These are phyloP conservation scores for Esteya vermicola DNA, from an alignment of 2,329 filamentous ascomycete genomes.

Conservation along the genomic window DNA sequence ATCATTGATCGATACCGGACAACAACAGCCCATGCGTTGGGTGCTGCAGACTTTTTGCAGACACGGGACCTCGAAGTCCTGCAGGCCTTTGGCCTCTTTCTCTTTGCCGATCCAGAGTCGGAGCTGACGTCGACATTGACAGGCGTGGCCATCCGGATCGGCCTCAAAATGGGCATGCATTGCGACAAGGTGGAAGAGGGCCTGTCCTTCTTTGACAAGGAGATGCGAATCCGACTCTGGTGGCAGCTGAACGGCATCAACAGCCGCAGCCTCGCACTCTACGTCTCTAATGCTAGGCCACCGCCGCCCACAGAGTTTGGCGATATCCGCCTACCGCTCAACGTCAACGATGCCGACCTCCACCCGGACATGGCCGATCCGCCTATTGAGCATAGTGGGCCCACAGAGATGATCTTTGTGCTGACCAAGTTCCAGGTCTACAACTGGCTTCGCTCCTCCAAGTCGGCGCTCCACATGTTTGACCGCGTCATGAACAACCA, in stretches of 20 bases:
- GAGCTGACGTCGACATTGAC: conserved; percentile 14
- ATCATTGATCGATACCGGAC: background rate
- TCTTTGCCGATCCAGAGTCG: conserved; percentile 16
- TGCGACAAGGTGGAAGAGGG: background rate
- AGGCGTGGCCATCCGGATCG: conserved; percentile 11
- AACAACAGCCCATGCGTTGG: too few relatives aligned
- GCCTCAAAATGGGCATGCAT: conserved; percentile 21
- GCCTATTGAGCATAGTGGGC: conserved; percentile 31
- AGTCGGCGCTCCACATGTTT: conserved; percentile 6
- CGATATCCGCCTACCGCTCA: conserved; percentile 39
- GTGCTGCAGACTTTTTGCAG: background rate
- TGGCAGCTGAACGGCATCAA: conserved; percentile 27
- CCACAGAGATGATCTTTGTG: conserved; percentile 40
- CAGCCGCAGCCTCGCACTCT: background rate
- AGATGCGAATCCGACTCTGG: conserved; percentile 38
- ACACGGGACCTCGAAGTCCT: background rate
- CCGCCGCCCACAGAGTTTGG: conserved; percentile 21
- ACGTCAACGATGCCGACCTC: conserved; percentile 40
- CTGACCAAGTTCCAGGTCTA: conserved; percentile 18
- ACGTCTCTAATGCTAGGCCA: background rate
- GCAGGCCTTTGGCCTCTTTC: conserved; percentile 6
- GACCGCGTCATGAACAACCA: background rate
- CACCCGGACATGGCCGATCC: conserved; percentile 31
- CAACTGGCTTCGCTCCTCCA: conserved; percentile 13
- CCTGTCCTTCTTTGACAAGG: conserved; percentile 36